phyloP scores from a whole-genome alignment of 179 eudicot genomes.

The Silene coronaria region DNA sequence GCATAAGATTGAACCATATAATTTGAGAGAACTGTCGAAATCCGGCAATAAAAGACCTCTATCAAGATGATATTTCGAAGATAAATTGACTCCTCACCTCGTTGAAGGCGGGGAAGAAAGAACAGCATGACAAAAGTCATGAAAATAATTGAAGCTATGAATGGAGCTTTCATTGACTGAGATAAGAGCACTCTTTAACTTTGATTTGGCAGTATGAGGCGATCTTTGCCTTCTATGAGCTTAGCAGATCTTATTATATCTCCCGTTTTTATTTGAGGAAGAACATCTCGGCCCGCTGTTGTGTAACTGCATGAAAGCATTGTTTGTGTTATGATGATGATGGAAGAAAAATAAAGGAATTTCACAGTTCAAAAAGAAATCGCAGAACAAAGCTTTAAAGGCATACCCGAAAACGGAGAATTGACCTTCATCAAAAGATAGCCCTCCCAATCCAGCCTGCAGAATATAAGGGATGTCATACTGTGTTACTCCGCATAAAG shows the following conservation, averaged over 20 bases:
- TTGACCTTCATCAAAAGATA: slow-evolving; percentile 95
- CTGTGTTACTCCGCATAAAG: neutral
- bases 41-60: slow-evolving; percentile 5
- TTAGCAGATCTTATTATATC: slow-evolving; percentile 77
- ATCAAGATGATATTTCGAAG: slow-evolving; percentile 4
- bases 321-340: neutral
- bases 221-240: slow-evolving; percentile 81
- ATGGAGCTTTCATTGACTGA: slow-evolving; percentile 1
- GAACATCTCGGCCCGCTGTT: slow-evolving; percentile 63
- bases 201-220: slow-evolving; percentile 61
- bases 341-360: neutral
- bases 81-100: neutral
- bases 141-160: slow-evolving; percentile 6
- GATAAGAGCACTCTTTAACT: slow-evolving; percentile 25
- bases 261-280: slow-evolving; percentile 76
- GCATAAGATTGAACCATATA: neutral
- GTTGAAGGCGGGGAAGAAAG: slow-evolving; percentile 2
- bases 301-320: slow-evolving; percentile 51
- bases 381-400: neutral
- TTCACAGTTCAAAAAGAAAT: neutral
- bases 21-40: neutral
- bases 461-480: slow-evolving; percentile 10
- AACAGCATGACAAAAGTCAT: slow-evolving; percentile 14
- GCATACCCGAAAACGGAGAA: slow-evolving; percentile 93
- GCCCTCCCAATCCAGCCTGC: slow-evolving; percentile 94